Evolutionary conservation across 2,329 filamentous ascomycete species (phyloP).

Genomic region (Mycosphaerella sp.): DNA sequence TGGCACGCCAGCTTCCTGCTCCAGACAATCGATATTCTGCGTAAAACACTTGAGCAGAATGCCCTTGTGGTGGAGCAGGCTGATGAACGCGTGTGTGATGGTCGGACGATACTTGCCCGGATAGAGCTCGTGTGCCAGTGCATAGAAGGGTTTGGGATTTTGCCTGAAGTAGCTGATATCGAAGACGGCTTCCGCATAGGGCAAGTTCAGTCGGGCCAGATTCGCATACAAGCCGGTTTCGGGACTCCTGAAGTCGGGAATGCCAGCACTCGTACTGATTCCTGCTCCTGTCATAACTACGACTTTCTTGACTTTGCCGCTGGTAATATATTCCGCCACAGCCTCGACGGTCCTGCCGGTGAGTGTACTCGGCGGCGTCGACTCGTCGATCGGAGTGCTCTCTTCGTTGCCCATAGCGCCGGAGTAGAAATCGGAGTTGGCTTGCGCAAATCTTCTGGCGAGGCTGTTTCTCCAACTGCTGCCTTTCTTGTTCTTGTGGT

Average conservation of each 20-base stretch:
- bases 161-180: conserved; percentile 82
- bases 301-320: conserved; percentile 60
- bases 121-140: conserved; percentile 84
- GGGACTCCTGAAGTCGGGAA: conserved; percentile 92
- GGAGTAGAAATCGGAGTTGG: conserved; percentile 14
- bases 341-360: conserved; percentile 62
- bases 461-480: conserved; percentile 23
- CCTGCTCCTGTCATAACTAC: conserved; percentile 89
- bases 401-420: conserved; percentile 79
- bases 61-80: conserved; percentile 70
- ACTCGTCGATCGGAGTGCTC: conserved; percentile 60
- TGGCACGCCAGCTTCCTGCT: conserved; percentile 78
- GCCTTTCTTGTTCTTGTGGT: conserved; percentile 20
- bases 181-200: conserved; percentile 88
- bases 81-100: conserved; percentile 81
- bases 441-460: conserved; percentile 5
- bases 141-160: conserved; percentile 85
- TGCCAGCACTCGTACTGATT: conserved; percentile 66
- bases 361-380: conserved; percentile 59
- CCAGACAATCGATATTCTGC: conserved; percentile 95
- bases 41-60: conserved; percentile 83
- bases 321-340: conserved; percentile 73
- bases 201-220: conserved; percentile 75
- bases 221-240: conserved; percentile 93
- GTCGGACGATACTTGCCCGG: conserved; percentile 86